phyloP scores from a whole-genome alignment of 2,329 filamentous ascomycete genomes.

The Xylariaceae sp. region DNA sequence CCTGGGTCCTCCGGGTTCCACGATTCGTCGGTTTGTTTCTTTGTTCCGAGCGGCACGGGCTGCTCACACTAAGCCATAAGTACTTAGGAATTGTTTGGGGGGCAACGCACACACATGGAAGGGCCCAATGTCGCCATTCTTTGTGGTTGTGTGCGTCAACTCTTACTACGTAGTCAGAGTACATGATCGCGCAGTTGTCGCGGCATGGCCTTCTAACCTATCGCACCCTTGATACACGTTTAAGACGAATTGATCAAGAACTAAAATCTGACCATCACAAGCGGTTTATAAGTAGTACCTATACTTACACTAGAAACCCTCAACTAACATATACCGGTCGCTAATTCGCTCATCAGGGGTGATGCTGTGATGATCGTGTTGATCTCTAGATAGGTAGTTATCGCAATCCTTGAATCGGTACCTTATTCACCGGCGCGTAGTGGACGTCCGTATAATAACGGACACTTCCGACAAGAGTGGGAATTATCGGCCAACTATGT shows the following conservation, averaged over 20 bases:
- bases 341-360: conserved; percentile 10
- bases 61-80: no score
- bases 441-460: no score
- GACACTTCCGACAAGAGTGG: not conserved
- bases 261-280: conserved; percentile 2
- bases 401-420: conserved; percentile 5
- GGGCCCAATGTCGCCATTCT: conserved; percentile 2
- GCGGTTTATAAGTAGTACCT: not conserved
- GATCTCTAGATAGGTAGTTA: conserved; percentile 13
- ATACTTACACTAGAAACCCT: conserved; percentile 2
- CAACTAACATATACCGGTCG: conserved; percentile 4
- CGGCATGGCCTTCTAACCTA: conserved; percentile 3
- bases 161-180: not conserved
- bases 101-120: not conserved
- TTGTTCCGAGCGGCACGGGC: not conserved
- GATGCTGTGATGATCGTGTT: conserved; percentile 12
- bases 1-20: conserved; percentile 1
- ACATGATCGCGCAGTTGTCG: conserved; percentile 11
- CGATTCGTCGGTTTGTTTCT: not conserved
- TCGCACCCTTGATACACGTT: conserved; percentile 16
- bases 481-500: conserved; percentile 3
- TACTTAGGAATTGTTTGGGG: not conserved
- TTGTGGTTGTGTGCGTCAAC: conserved; percentile 13
- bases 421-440: conserved; percentile 12
- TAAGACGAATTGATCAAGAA: not conserved